Evolutionary conservation across 306 rosid genomes (phyloP).

Genomic region (Neltuma alba): DNA sequence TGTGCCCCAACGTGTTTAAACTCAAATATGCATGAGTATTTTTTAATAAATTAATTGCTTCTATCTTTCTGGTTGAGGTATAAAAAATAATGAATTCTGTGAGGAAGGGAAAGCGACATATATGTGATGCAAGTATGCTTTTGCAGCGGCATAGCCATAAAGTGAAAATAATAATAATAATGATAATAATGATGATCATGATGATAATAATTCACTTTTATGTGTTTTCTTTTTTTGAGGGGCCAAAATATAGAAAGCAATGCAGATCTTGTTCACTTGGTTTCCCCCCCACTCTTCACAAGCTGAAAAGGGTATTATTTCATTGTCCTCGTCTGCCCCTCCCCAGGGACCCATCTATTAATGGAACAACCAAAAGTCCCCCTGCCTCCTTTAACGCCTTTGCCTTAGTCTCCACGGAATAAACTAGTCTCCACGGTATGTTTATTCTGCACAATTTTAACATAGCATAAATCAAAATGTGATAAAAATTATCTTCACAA

Average conservation of each 20-base stretch:
- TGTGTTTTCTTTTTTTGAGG: conserved; percentile 35
- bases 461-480: not conserved
- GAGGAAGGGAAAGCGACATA: conserved; percentile 23
- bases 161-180: not conserved
- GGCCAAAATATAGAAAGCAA: conserved; percentile 46
- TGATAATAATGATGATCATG: no score
- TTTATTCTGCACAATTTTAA: not conserved
- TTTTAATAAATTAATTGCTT: no score
- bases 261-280: conserved; percentile 37
- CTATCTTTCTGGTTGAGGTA: no score
- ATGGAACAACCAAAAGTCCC: conserved; percentile 40
- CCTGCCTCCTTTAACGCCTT: conserved; percentile 1
- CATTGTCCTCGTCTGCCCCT: conserved; percentile 43
- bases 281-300: no score
- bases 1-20: not conserved
- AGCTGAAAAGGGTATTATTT: conserved; percentile 49
- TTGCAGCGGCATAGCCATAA: conserved; percentile 23
- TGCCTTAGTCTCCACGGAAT: not conserved
- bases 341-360: conserved; percentile 42
- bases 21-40: no score
- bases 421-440: no score
- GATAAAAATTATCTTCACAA: no score
- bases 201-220: no score
- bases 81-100: not conserved
- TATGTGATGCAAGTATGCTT: conserved; percentile 34